Conservation (phyloP, 805 yeast genomes). For the Yarrowia osloensis region DNA sequence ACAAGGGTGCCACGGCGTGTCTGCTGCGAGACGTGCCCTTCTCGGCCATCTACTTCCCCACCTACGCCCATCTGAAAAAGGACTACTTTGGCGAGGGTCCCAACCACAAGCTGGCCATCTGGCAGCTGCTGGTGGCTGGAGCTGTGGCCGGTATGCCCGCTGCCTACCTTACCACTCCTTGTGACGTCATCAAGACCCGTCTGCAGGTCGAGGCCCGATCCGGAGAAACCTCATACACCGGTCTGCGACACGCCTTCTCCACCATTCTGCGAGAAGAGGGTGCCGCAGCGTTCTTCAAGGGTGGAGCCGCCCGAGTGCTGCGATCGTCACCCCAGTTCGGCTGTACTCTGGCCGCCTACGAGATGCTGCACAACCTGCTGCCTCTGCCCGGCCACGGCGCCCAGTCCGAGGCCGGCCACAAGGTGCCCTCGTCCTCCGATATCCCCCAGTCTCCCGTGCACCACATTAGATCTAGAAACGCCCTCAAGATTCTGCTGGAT, state of each 20-base stretch:
- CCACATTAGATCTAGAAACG: slow-evolving; percentile 47
- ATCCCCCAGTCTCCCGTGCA: slow-evolving; percentile 40
- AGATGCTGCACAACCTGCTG: slow-evolving; percentile 74
- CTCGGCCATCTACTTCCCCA: slow-evolving; percentile 94
- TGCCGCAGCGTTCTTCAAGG: slow-evolving; percentile 84
- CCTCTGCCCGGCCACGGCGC: slow-evolving; percentile 56
- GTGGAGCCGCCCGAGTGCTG: slow-evolving; percentile 91
- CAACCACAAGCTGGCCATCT: slow-evolving; percentile 64
- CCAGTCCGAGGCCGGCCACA: slow-evolving; percentile 48
- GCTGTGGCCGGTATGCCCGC: slow-evolving; percentile 98
- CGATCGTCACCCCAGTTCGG: slow-evolving; percentile 98
- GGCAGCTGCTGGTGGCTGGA: slow-evolving; percentile 85
- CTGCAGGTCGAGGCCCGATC: slow-evolving; percentile 78
- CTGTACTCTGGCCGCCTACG: slow-evolving; percentile 96
- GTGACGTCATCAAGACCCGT: slow-evolving; percentile 94
- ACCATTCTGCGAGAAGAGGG: slow-evolving; percentile 84
- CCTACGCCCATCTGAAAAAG: slow-evolving; percentile 90
- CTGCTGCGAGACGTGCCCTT: slow-evolving; percentile 93
- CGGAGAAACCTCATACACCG: slow-evolving; percentile 76
- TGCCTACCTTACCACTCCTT: slow-evolving; percentile 94
- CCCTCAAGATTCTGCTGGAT: slow-evolving; percentile 48
- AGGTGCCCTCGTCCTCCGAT: slow-evolving; percentile 44
- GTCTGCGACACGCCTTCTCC: slow-evolving; percentile 73
- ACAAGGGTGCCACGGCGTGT: slow-evolving; percentile 91
- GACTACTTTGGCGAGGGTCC: slow-evolving; percentile 83